Base-by-base conservation (phyloP, 768 basidiomycete genomes). In the Lentinula lateritia region DNA sequence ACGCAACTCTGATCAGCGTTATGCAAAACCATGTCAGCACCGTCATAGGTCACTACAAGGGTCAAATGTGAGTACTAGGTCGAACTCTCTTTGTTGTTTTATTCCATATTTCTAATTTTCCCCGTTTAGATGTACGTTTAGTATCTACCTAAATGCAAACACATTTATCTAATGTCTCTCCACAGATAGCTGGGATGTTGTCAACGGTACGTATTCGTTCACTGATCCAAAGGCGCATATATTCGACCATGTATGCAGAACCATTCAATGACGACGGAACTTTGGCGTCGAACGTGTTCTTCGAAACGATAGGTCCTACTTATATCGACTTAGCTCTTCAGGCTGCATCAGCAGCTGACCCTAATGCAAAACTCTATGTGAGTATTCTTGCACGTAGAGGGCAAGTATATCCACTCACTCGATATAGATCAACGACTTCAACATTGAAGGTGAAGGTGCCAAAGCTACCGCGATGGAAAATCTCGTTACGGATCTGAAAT, bases 181-280 rank as follows among this genome's bases (percentile, higher is more conserved):
- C 16, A 18, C 35, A 65, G 62, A 68, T 54, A 58, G 68, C 12
- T 76, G 73, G 76, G 78, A 79, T 63, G 78, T 79, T 41, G 70
- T 80, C 52, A 81, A 79, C 61, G 68, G 67, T 61, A 52, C 5
- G 50, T 48, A 23, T 8, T 6, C 20, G 3, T 58, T 59, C 2
- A 5, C 5, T 9, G 13, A 34, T 39, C 12, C 32, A 9, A 28
- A 9, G 7, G 5, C 18, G 16, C 28, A 38, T 6, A 2, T 34
- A n/a, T 54, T 15, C 23, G 18, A 35, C 32, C 45, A 16, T 8
- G 8, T 55, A 6, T 16, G 39, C 32, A 56, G 78, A 81, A 66
- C 72, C 76, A n/a, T 76, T 80, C 70, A 79, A 81, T 64, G 82
- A 82, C 34, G 71, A 82, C 65, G 81, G 83, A 13, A 80, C 80